Evolutionary conservation across 2,329 filamentous ascomycete genomes (phyloP), one percentile per base, ranked within the genome.

Genomic region (Shiraia bambusicola): DNA sequence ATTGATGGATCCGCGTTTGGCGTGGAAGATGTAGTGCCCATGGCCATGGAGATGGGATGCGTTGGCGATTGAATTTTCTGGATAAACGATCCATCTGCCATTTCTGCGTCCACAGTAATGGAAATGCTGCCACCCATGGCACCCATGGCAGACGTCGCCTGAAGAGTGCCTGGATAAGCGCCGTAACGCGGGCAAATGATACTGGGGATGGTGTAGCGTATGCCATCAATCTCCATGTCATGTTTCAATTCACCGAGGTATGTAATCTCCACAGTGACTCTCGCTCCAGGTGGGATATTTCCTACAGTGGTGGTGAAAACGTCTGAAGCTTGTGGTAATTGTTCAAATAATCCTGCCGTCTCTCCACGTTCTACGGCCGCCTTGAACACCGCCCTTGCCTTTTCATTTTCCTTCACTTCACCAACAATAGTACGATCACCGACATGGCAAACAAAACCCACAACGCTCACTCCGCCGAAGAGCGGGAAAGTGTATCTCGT

Each of bases 201-300:
- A 1, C 78, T 86, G 0, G 86, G 86, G 4, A 90, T 78, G 4
- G 80, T 88, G 58, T 85, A 86, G 6, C 84, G 77, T 17, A 86
- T 72, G 5, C 83, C 83, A 56, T 89, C 82, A 3, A 79, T 73
- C 47, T 83, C 80, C 30, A 81, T 77, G 57, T 88, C 84, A 51
- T 88, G 82, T 67, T 87, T 87, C 39, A 89, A 73, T 61, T 89
- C 84, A 2, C 81, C 82, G 4, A 87, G 73, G 47, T 86, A 88
- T 0, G 73, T 79, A 40, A 88, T 79, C 9, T 83, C 74, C 6
- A 88, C 77, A 6, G 74, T 61, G 25, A 87, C 69, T 25, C 72
- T 75, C 12, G 77, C 76, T 0, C 73, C 74, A 0, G 79, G 74
- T 0, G 83, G 81, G 1, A 89, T 75, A 49, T 87, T 88, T 8